These are phyloP conservation scores for Ligustrum vulgare DNA, from an alignment of 257 asterid genomes.

Conservation along the genomic window DNA sequence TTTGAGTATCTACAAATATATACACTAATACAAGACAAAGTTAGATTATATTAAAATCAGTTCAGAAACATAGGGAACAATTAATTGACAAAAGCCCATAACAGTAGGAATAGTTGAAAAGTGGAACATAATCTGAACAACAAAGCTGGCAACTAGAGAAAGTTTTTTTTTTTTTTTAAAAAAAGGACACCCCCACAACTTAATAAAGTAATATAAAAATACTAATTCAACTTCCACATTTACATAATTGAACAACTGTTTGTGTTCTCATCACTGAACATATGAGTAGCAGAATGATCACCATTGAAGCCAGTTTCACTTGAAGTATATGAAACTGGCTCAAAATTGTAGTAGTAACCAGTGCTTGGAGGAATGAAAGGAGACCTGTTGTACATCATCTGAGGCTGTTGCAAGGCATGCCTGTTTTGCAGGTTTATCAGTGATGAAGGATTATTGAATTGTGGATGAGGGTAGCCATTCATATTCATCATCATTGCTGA, in stretches of 20 bases:
- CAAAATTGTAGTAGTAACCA: slow-evolving; percentile 49
- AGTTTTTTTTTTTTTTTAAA: no score
- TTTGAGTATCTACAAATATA: no score
- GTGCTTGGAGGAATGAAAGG: slow-evolving; percentile 52
- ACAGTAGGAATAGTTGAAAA: not conserved
- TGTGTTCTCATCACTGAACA: slow-evolving; percentile 69
- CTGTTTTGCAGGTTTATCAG: slow-evolving; percentile 56
- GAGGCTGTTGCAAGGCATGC: slow-evolving; percentile 54
- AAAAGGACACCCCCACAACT: not conserved
- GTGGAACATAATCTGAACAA: not conserved
- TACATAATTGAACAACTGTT: slow-evolving; percentile 67
- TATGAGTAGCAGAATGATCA: slow-evolving; percentile 33
- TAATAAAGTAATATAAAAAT: not conserved
- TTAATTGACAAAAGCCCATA: not conserved
- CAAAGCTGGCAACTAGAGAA: not conserved
- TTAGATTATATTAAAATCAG: not conserved
- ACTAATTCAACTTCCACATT: not conserved
- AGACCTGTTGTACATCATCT: slow-evolving; percentile 70
- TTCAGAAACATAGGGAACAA: not conserved
- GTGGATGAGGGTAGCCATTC: slow-evolving; percentile 24
- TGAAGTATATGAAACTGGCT: slow-evolving; percentile 33
- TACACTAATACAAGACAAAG: no score
- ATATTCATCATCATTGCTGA: slow-evolving; percentile 41
- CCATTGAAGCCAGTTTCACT: slow-evolving; percentile 22
- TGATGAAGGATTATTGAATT: slow-evolving; percentile 20